These are phyloP conservation scores for Pouteria glomerata DNA, from an alignment of 148 eudicot species.

Conservation along the genomic window DNA sequence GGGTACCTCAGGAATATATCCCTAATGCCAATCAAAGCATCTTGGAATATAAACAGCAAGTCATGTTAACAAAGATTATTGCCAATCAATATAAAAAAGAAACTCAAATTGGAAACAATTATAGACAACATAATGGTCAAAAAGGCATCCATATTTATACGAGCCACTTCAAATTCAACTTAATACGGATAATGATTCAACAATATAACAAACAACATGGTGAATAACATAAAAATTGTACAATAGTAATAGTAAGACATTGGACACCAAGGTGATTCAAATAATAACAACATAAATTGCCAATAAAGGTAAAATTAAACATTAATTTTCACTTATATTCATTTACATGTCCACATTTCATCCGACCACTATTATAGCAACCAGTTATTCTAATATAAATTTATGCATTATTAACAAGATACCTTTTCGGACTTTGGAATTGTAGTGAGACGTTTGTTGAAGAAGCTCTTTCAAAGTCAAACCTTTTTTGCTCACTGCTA, in stretches of 20 bases:
- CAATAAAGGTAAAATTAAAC: background rate
- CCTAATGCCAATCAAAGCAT: conserved; percentile 76
- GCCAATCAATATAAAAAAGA: background rate
- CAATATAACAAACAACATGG: background rate
- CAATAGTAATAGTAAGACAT: background rate
- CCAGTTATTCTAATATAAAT: background rate
- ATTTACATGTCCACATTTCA: background rate
- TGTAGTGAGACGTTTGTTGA: conserved; percentile 93
- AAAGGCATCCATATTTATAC: background rate
- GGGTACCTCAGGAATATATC: conserved; percentile 70
- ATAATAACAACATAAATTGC: background rate
- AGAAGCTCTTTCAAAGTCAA: conserved; percentile 89
- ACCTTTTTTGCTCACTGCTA: conserved; percentile 85
- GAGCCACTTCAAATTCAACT: background rate
- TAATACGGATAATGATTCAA: background rate
- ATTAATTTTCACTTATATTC: background rate
- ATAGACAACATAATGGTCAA: background rate
- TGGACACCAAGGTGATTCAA: background rate
- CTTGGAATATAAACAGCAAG: conserved; percentile 32
- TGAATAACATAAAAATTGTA: background rate
- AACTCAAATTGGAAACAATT: background rate
- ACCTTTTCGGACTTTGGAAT: conserved; percentile 92
- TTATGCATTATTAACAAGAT: background rate
- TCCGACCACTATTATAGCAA: conserved; percentile 1
- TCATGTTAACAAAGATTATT: conserved; percentile 8